Evolutionary conservation across 495 filamentous ascomycete species (phyloP).

Genomic region (Neurospora sp.): DNA sequence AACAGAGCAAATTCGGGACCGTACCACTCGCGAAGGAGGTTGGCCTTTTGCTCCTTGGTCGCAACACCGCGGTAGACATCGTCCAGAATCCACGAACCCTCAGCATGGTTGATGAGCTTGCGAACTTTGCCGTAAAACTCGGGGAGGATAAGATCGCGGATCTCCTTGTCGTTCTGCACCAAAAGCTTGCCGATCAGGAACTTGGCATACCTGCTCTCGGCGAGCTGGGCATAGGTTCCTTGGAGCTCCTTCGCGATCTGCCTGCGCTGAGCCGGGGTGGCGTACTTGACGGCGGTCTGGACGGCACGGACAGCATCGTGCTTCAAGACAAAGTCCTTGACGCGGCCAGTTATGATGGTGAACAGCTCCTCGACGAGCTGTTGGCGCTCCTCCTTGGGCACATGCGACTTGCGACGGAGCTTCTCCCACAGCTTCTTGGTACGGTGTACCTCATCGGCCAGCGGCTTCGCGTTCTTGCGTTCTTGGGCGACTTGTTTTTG

Average conservation of each 20-base stretch:
- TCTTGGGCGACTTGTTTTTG: conserved; percentile 82
- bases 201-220: conserved; percentile 92
- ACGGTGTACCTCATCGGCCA: conserved; percentile 77
- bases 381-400: conserved; percentile 75
- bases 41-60: conserved; percentile 66
- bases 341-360: conserved; percentile 74
- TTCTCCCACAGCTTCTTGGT: conserved; percentile 97
- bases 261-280: conserved; percentile 69
- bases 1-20: conserved; percentile 88
- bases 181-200: conserved; percentile 93
- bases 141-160: conserved; percentile 74
- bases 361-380: conserved; percentile 81
- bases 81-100: conserved; percentile 94
- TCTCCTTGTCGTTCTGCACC: conserved; percentile 75
- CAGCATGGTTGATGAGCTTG: conserved; percentile 87
- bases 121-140: conserved; percentile 92
- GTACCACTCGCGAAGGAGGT: conserved; percentile 90
- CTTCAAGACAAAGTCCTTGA: conserved; percentile 96
- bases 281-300: conserved; percentile 94
- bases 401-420: conserved; percentile 81
- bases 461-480: conserved; percentile 84
- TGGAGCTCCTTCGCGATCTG: conserved; percentile 81
- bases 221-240: conserved; percentile 72
- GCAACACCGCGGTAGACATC: conserved; percentile 87
- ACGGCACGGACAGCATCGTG: conserved; percentile 93